These are phyloP conservation scores for Metschnikowia lunata DNA, from an alignment of 805 yeast genomes.

Conservation along the genomic window DNA sequence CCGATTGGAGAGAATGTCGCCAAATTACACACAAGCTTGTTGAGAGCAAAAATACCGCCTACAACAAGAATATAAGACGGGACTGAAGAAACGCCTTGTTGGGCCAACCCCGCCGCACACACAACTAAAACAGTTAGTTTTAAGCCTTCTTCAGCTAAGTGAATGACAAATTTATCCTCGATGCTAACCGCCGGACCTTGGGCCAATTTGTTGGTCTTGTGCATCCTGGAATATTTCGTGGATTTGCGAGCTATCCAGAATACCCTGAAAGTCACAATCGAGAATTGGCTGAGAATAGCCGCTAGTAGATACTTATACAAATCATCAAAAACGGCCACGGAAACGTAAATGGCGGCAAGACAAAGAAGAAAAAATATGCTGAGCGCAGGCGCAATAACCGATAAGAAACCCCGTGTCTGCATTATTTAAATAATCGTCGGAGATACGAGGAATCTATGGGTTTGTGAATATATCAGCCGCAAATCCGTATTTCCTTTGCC, in stretches of 20 bases:
- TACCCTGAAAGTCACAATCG: conserved; percentile 2
- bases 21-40: conserved; percentile 8
- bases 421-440: background rate
- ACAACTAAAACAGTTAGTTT: conserved; percentile 2
- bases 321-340: background rate
- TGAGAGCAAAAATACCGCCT: conserved; percentile 8
- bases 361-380: background rate
- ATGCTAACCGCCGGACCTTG: conserved; percentile 3
- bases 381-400: conserved; percentile 5
- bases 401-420: conserved; percentile 3
- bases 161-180: conserved; percentile 10
- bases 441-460: no score
- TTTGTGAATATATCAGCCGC: no score
- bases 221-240: background rate
- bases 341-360: background rate
- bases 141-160: conserved; percentile 9
- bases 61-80: conserved; percentile 6
- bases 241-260: conserved; percentile 8
- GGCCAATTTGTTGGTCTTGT: conserved; percentile 8
- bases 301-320: conserved; percentile 1
- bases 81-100: background rate
- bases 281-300: conserved; percentile 6
- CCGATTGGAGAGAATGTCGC: conserved; percentile 12
- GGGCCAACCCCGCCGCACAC: conserved; percentile 1
- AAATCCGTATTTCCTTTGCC: no score